phyloP scores from a whole-genome alignment of 768 basidiomycete genomes.

The Collybia sordida region DNA sequence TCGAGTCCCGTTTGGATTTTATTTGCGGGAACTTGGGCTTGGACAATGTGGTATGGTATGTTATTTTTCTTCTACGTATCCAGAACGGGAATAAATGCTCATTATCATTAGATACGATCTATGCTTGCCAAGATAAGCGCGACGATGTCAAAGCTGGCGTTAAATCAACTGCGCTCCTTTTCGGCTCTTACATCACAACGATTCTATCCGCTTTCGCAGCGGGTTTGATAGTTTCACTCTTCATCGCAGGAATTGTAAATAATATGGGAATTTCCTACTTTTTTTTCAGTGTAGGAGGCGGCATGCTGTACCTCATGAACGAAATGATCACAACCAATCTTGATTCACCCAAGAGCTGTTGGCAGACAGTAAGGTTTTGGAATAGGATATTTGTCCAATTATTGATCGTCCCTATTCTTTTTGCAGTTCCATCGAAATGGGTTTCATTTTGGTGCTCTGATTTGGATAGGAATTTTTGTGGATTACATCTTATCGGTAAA shows the following conservation, averaged over 20 bases:
- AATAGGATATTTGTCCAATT: background rate
- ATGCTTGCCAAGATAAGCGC: slow-evolving; percentile 58
- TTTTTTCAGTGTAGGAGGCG: slow-evolving; percentile 12
- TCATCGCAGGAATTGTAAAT: slow-evolving; percentile 10
- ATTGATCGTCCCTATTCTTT: background rate
- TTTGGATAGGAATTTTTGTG: slow-evolving; percentile 13
- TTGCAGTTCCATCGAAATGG: slow-evolving; percentile 20
- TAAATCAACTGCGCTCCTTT: slow-evolving; percentile 16
- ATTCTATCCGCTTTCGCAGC: slow-evolving; percentile 11
- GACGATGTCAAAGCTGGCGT: slow-evolving; percentile 44
- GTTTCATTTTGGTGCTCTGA: slow-evolving; percentile 15
- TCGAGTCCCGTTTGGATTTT: slow-evolving; percentile 9
- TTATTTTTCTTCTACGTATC: background rate
- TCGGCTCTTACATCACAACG: slow-evolving; percentile 13
- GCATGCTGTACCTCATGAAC: slow-evolving; percentile 6
- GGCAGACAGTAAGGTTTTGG: slow-evolving; percentile 9
- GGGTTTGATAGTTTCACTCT: slow-evolving; percentile 9
- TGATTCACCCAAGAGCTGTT: slow-evolving; percentile 14
- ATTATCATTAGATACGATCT: slow-evolving; percentile 48
- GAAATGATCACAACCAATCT: slow-evolving; percentile 10
- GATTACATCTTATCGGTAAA: slow-evolving; percentile 14
- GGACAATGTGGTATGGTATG: slow-evolving; percentile 21
- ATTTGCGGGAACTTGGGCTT: slow-evolving; percentile 17
- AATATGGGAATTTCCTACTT: slow-evolving; percentile 11
- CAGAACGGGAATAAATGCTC: background rate